Base-by-base conservation (phyloP, 108 stramenopile species). In the Cyclotella choctawhatcheeana region DNA sequence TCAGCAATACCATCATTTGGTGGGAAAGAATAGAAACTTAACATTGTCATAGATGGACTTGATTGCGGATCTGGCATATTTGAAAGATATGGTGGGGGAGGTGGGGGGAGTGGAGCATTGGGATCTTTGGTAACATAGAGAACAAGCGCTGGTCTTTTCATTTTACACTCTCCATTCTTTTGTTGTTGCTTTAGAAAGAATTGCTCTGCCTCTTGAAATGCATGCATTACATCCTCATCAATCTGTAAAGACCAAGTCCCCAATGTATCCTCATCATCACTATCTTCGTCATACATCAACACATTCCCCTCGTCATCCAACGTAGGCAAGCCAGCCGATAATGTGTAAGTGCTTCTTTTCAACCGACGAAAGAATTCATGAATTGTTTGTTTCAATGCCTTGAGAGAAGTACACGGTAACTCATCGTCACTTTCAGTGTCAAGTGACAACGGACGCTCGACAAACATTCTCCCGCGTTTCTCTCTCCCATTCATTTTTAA, bases 1-100 rank as follows among this genome's bases (percentile, higher is more conserved):
- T 93, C 82, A 7, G 55, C 52, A 40, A 95, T 82, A 10, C 76
- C 87, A 17, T 51, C 79, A 26, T 69, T 25, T 0, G 90, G 90
- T 18, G 91, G 91, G 69, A 95, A 95, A 56, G 88, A 37, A 70
- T 95, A 95, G 34, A 95, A 95, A 44, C 90, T 91, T 12, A 95
- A 70, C 94, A 95, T 95, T 21, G 91, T 95, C 88, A 95, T 95
- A 44, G 87, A 81, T 62, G 70, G 64, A 18, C 86, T 85, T n/a
- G 68, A 35, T 10, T 48, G 30, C 3, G 94, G 94, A 87, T 95
- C 87, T 0, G 87, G 60, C 86, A 95, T 84, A 32, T 77, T 79
- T 0, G 69, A 58, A 5, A 93, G 78, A 76, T 93, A 95, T 10
- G 77, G 59, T 13, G 92, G 90, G 21, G 80, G 78, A 2, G 88